These are phyloP conservation scores for Paraleonurus japonicus DNA, from an alignment of 257 asterid genomes.

Conservation along the genomic window DNA sequence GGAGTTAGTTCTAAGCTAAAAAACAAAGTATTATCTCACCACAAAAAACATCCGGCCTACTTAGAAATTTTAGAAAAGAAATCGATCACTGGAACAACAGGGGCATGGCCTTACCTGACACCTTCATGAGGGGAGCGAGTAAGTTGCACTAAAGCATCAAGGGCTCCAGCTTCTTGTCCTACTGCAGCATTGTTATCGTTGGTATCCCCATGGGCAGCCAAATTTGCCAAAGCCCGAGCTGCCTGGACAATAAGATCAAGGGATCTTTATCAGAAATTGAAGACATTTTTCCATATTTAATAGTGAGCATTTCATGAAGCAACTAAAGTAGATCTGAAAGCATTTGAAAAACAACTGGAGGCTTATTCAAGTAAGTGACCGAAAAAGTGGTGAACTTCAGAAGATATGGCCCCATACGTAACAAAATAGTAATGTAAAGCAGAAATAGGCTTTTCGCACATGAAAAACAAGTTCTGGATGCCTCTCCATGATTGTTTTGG, in stretches of 20 bases:
- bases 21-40: not conserved
- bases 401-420: too few relatives aligned
- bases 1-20: not conserved
- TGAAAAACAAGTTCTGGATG: not conserved
- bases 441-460: too few relatives aligned
- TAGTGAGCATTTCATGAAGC: not conserved
- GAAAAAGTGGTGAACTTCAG: too few relatives aligned
- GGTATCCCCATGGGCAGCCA: constrained; percentile 93
- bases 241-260: constrained; percentile 52
- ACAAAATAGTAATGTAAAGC: too few relatives aligned
- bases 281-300: not conserved
- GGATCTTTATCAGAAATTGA: constrained; percentile 4
- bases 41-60: not conserved
- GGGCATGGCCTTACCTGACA: constrained; percentile 50
- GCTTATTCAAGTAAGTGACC: too few relatives aligned
- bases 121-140: constrained; percentile 73
- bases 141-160: constrained; percentile 84
- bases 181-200: constrained; percentile 74
- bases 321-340: too few relatives aligned
- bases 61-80: not conserved
- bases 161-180: constrained; percentile 84
- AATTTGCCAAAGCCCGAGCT: constrained; percentile 80
- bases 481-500: not conserved
- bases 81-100: not conserved
- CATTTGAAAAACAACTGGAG: not conserved